These are phyloP conservation scores for Phialophora chinensis DNA, from an alignment of 2,329 filamentous ascomycete species.

Conservation along the genomic window DNA sequence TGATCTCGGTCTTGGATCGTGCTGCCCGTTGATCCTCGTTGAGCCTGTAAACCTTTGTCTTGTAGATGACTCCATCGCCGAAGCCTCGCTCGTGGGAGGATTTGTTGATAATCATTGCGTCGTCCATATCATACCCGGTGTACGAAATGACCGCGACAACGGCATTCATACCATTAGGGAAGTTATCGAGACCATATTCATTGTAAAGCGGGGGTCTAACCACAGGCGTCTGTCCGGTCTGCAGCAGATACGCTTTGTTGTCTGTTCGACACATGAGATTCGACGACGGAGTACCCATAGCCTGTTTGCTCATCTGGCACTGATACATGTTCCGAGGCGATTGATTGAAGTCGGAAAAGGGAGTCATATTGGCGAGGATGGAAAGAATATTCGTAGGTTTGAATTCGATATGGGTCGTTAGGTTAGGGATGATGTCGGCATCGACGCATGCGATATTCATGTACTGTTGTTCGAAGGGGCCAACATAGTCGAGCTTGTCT, in stretches of 20 bases:
- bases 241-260: slow-evolving; percentile 94
- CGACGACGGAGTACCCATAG: slow-evolving; percentile 94
- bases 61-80: slow-evolving; percentile 95
- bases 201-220: slow-evolving; percentile 93
- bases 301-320: slow-evolving; percentile 99
- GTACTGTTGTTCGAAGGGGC: slow-evolving; percentile 94
- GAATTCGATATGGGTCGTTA: slow-evolving; percentile 91
- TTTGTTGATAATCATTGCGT: slow-evolving; percentile 99
- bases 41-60: slow-evolving; percentile 89
- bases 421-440: slow-evolving; percentile 81
- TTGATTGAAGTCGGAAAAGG: slow-evolving; percentile 98
- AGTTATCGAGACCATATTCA: slow-evolving; percentile 95
- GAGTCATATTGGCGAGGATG: slow-evolving; percentile 97
- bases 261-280: slow-evolving; percentile 86
- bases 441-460: slow-evolving; percentile 97
- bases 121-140: slow-evolving; percentile 99
- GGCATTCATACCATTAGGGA: slow-evolving; percentile 93
- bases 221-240: slow-evolving; percentile 94
- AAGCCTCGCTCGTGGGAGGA: slow-evolving; percentile 95
- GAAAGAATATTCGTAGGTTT: slow-evolving; percentile 96
- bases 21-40: slow-evolving; percentile 73
- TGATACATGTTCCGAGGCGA: slow-evolving; percentile 99
- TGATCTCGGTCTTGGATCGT: slow-evolving; percentile 70
- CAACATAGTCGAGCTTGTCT: slow-evolving; percentile 84
- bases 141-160: slow-evolving; percentile 98